Evolutionary conservation across 2,329 filamentous ascomycete species (phyloP), one percentile per base, ranked within the genome.

Genomic region (Penicillium sp.): DNA sequence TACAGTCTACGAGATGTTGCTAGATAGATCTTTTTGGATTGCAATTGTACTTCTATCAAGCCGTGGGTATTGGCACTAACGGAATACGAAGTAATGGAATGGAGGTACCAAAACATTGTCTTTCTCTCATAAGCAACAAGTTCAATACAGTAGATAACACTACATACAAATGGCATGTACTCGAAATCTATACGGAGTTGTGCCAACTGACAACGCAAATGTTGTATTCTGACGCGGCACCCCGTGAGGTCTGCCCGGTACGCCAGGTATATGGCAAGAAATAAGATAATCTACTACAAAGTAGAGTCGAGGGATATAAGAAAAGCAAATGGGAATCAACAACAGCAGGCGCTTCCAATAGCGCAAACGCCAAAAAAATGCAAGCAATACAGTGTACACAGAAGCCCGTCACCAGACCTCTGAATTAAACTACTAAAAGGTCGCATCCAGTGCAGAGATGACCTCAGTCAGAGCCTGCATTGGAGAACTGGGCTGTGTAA

Each of bases 401-500:
- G 39, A 50, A 52, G 41, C 41, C 36, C 45, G 47, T 21, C 33
- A 44, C 19, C 19, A 15, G 33, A 25, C 27, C 23, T 7, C 34
- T 19, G 34, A n/a, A 40, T 46, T 36, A 47, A n/a, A 25, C 33
- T 16, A 33, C 41, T 34, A 36, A 47, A 8, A 47, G 13, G 53
- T 49, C 39, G 34, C 33, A 40, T 38, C 45, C 48, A 50, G 45
- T 38, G 55, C 34, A 44, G 44, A 55, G n/a, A 9, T 19, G 23
- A 16, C 21, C 40, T 68, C 60, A 73, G 51, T 72, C 67, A 23
- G 68, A 60, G 44, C 69, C 70, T 8, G 70, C 65, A 53, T 67
- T 72, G 19, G 69, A 68, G 52, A 75, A 74, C 54, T 74, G 70
- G 8, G 68, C 66, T 51, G 65, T 67, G 50, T 75, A 74, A 57